phyloP scores from a whole-genome alignment of 164 flowering plant species.

The Piper betle region DNA sequence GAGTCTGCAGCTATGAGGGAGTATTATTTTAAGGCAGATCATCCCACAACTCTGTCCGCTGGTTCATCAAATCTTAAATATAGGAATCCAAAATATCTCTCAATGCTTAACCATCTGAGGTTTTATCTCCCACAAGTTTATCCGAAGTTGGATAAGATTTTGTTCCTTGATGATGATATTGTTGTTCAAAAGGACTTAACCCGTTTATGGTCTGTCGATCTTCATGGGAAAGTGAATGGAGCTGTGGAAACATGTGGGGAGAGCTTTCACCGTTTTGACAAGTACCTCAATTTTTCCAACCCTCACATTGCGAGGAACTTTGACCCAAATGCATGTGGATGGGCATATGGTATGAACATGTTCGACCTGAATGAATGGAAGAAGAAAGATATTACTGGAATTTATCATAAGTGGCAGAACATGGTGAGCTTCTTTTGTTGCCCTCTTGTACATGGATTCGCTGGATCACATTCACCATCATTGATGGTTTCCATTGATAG shows the following conservation, averaged over 20 bases:
- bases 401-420: conserved; percentile 98
- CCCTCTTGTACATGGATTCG: not conserved
- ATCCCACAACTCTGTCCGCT: conserved; percentile 70
- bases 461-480: not conserved
- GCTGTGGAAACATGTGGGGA: conserved; percentile 98
- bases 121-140: conserved; percentile 96
- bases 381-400: conserved; percentile 93
- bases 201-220: conserved; percentile 75
- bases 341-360: conserved; percentile 99
- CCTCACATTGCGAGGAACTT: conserved; percentile 79
- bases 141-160: conserved; percentile 89
- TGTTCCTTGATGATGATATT: conserved; percentile 99
- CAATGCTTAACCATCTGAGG: conserved; percentile 94
- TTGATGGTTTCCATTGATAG: too few relatives aligned
- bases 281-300: conserved; percentile 89
- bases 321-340: conserved; percentile 96
- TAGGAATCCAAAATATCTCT: conserved; percentile 94
- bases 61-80: conserved; percentile 93
- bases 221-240: conserved; percentile 93
- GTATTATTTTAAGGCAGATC: conserved; percentile 88
- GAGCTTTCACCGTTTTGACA: conserved; percentile 96
- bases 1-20: conserved; percentile 96
- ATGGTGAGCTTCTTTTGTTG: conserved; percentile 39
- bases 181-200: conserved; percentile 97
- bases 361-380: conserved; percentile 95